Conservation (phyloP, 116 monocot genomes). For the Dioscorea cayenensis region DNA sequence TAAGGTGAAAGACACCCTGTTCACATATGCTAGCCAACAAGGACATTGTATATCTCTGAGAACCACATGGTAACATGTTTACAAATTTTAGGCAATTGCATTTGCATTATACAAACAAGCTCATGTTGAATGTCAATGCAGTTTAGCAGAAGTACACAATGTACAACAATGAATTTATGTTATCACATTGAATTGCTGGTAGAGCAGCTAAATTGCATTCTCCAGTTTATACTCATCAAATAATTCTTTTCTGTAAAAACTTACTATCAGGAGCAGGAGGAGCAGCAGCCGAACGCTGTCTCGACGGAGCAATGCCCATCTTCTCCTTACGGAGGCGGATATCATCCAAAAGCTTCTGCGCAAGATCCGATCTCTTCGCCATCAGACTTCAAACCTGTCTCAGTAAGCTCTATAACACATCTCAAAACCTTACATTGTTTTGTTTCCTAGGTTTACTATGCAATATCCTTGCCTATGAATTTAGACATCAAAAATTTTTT, state of each 20-base stretch:
- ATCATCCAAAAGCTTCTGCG: constrained; percentile 61
- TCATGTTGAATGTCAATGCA: too few relatives aligned
- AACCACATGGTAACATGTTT: too few relatives aligned
- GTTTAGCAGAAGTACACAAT: too few relatives aligned
- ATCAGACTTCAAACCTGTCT: constrained; percentile 10
- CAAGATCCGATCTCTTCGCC: constrained; percentile 42
- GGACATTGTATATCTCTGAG: too few relatives aligned
- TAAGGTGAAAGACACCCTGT: too few relatives aligned
- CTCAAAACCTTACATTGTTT: neutral
- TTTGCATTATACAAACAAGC: too few relatives aligned
- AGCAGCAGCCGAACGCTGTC: neutral
- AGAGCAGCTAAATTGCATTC: neutral
- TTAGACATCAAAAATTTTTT: neutral
- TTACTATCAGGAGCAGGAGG: neutral
- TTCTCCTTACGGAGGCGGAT: constrained; percentile 43
- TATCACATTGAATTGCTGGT: too few relatives aligned
- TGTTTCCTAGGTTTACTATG: too few relatives aligned
- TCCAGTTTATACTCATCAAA: neutral
- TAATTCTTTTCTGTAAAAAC: neutral
- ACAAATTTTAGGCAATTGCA: too few relatives aligned
- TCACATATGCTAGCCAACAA: too few relatives aligned
- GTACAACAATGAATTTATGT: too few relatives aligned
- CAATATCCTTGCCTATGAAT: neutral
- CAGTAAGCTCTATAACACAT: neutral
- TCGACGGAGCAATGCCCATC: constrained; percentile 25